phyloP scores from a whole-genome alignment of 352 stramenopile genomes.

The Globisporangium perplexum region DNA sequence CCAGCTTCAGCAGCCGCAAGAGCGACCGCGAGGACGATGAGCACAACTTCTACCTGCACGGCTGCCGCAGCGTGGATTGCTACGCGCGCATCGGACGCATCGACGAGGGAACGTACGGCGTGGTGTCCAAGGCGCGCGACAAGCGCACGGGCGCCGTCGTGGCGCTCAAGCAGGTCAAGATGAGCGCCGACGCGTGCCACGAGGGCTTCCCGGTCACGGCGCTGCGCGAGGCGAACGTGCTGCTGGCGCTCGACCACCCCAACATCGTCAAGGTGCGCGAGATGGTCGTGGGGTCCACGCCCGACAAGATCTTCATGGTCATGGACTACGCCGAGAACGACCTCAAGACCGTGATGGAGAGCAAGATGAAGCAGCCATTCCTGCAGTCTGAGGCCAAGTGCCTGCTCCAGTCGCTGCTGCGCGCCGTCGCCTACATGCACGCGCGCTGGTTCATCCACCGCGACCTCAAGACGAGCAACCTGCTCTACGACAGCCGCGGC shows the following conservation, averaged over 20 bases:
- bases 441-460: constrained; percentile 91
- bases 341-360: constrained; percentile 81
- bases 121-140: constrained; percentile 94
- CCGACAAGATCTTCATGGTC: constrained; percentile 90
- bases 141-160: constrained; percentile 89
- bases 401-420: constrained; percentile 91
- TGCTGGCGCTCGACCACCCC: constrained; percentile 74
- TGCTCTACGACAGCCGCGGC: constrained; percentile 90
- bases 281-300: constrained; percentile 85
- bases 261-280: constrained; percentile 87
- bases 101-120: constrained; percentile 95
- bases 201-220: constrained; percentile 85
- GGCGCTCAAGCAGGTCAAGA: constrained; percentile 90
- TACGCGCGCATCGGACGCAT: constrained; percentile 94
- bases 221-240: constrained; percentile 81
- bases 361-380: constrained; percentile 77
- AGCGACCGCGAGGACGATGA: constrained; percentile 4
- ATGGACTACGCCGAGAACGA: constrained; percentile 90
- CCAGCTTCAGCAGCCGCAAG: background rate
- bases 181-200: constrained; percentile 62
- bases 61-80: constrained; percentile 93
- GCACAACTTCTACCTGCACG: constrained; percentile 75
- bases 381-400: constrained; percentile 92
- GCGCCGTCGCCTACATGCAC: constrained; percentile 90
- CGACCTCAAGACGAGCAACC: constrained; percentile 98